Conservation (phyloP, 2,329 filamentous ascomycete genomes). For the Seiridium unicorne region DNA sequence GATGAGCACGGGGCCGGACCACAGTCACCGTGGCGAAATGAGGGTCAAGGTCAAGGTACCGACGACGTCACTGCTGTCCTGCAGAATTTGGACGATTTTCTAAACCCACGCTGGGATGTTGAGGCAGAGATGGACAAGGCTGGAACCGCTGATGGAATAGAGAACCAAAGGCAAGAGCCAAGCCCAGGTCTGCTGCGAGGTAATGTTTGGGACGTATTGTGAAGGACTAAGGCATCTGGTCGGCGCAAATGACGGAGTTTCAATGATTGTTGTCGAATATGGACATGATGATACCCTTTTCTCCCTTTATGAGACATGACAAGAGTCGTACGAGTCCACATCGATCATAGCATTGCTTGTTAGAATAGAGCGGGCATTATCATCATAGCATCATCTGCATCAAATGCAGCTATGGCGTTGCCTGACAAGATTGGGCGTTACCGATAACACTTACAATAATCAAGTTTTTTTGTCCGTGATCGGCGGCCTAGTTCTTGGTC, state of each 20-base stretch:
- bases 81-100: constrained; percentile 43
- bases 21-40: constrained; percentile 27
- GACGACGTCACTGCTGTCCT: constrained; percentile 47
- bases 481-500: too few species aligned
- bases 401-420: too few species aligned
- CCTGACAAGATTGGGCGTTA: too few species aligned
- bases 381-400: too few species aligned
- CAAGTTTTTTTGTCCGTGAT: too few species aligned
- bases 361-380: neutral
- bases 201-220: neutral
- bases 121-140: constrained; percentile 32
- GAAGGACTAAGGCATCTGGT: neutral
- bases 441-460: too few species aligned
- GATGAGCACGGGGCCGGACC: constrained; percentile 11
- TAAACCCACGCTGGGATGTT: constrained; percentile 36
- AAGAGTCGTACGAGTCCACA: neutral
- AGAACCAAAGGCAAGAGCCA: neutral
- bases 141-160: constrained; percentile 12
- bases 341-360: neutral
- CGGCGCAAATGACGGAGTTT: too few species aligned
- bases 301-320: neutral
- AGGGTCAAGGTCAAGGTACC: constrained; percentile 18
- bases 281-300: neutral
- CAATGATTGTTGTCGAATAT: too few species aligned
- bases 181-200: neutral